Evolutionary conservation across 2,329 filamentous ascomycete genomes (phyloP).

Genomic region (Sarocladium kiliense): DNA sequence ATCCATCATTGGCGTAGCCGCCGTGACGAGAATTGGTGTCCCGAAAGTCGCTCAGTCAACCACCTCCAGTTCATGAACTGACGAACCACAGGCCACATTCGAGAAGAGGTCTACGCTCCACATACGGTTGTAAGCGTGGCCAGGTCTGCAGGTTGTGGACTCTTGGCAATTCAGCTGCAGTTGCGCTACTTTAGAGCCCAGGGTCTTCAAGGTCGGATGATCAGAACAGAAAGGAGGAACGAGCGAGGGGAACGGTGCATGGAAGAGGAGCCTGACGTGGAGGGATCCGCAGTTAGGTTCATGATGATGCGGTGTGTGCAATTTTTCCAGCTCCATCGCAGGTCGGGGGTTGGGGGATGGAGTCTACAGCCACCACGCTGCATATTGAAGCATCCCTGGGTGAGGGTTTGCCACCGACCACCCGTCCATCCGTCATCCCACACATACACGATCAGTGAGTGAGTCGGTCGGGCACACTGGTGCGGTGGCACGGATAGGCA

Average conservation of each 20-base stretch:
- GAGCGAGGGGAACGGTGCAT: background rate
- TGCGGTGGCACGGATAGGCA: background rate
- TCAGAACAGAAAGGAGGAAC: background rate
- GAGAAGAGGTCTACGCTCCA: constrained; percentile 1
- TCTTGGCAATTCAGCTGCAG: constrained; percentile 5
- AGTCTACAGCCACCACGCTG: background rate
- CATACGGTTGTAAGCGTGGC: background rate
- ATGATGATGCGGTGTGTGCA: background rate
- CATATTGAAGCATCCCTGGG: background rate
- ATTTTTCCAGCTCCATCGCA: background rate
- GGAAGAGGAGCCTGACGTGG: background rate
- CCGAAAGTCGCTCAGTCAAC: constrained; percentile 7
- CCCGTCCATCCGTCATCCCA: background rate
- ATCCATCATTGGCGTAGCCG: no score
- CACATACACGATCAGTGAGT: background rate
- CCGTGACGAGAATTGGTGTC: no score
- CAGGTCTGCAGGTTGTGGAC: background rate
- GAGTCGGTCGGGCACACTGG: background rate
- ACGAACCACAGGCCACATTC: background rate
- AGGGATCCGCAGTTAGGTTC: background rate
- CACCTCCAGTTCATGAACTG: background rate
- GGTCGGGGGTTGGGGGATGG: background rate
- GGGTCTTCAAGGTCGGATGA: constrained; percentile 2
- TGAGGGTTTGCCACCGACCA: background rate
- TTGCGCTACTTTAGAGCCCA: background rate